Conservation (phyloP, 441 rosid genomes). For the Melastoma candidum region DNA sequence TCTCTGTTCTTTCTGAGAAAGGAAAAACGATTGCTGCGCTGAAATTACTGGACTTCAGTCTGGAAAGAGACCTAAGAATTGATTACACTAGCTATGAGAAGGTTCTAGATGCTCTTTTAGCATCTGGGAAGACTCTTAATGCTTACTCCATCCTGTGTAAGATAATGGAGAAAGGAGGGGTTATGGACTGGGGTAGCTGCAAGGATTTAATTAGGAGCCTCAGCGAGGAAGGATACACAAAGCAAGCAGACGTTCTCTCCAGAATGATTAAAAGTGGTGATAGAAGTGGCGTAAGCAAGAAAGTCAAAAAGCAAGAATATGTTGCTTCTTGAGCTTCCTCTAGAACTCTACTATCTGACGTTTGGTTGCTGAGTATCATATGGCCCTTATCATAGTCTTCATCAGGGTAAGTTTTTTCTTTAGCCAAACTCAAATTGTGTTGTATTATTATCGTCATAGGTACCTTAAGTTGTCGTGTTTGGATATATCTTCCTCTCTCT, state of each 20-base stretch:
- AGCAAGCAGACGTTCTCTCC: slow-evolving; percentile 84
- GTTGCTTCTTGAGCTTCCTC: background rate
- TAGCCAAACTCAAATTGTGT: too few relatives aligned
- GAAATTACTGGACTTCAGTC: slow-evolving; percentile 61
- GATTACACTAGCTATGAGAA: slow-evolving; percentile 66
- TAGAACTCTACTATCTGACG: too few relatives aligned
- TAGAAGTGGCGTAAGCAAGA: slow-evolving; percentile 22
- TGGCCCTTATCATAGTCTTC: too few relatives aligned
- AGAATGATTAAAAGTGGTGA: slow-evolving; percentile 52
- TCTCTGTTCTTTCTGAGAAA: slow-evolving; percentile 58
- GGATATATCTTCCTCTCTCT: too few relatives aligned
- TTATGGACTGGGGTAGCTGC: slow-evolving; percentile 54
- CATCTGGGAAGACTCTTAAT: slow-evolving; percentile 76
- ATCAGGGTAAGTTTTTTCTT: too few relatives aligned
- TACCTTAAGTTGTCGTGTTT: too few relatives aligned
- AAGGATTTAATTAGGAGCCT: slow-evolving; percentile 68
- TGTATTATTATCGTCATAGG: too few relatives aligned
- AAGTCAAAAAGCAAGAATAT: slow-evolving; percentile 28
- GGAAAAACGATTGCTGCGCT: slow-evolving; percentile 81
- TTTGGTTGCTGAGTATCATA: too few relatives aligned
- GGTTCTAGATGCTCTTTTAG: slow-evolving; percentile 75
- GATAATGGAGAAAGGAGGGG: slow-evolving; percentile 65
- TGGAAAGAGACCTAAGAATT: slow-evolving; percentile 57
- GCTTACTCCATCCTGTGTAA: slow-evolving; percentile 86
- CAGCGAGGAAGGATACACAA: slow-evolving; percentile 73